Evolutionary conservation across 768 basidiomycete species (phyloP).

Genomic region (Mycena latifolia): DNA sequence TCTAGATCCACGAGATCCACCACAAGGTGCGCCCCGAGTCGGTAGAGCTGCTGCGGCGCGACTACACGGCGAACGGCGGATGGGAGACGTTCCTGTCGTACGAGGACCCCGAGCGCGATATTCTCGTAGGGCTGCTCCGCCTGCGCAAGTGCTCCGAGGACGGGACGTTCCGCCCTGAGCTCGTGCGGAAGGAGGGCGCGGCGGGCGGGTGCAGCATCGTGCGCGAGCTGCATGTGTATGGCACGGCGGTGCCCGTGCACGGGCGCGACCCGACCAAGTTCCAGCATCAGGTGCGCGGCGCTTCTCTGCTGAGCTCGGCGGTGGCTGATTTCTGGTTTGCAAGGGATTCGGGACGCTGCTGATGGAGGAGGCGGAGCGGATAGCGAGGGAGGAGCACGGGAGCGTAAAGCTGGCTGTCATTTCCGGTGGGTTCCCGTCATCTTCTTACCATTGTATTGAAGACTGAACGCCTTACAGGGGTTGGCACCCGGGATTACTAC

Average conservation of each 20-base stretch:
- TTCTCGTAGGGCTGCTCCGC: conserved; percentile 92
- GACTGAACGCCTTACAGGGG: conserved; percentile 69
- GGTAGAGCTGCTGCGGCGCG: conserved; percentile 93
- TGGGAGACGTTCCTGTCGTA: conserved; percentile 99
- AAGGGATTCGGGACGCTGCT: conserved; percentile 96
- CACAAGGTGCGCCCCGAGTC: conserved; percentile 96
- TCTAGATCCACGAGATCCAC: conserved; percentile 99
- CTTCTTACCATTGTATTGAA: neutral
- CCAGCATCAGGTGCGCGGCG: conserved; percentile 83
- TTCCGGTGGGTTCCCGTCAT: conserved; percentile 58
- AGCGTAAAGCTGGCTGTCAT: conserved; percentile 98
- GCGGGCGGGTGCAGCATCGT: conserved; percentile 93
- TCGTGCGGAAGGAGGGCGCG: conserved; percentile 74
- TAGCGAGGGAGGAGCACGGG: conserved; percentile 97
- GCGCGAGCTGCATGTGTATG: conserved; percentile 96
- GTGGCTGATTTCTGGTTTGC: neutral
- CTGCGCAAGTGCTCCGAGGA: conserved; percentile 97
- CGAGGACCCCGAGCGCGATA: conserved; percentile 97
- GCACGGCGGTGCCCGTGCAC: conserved; percentile 97
- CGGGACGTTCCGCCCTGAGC: conserved; percentile 95
- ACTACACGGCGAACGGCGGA: conserved; percentile 97
- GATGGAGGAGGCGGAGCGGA: conserved; percentile 99
- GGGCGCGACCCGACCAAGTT: conserved; percentile 98
- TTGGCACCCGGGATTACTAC: conserved; percentile 98
- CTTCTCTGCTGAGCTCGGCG: neutral